Base-by-base conservation (phyloP, 768 basidiomycete genomes). In the Cyathus striatus region DNA sequence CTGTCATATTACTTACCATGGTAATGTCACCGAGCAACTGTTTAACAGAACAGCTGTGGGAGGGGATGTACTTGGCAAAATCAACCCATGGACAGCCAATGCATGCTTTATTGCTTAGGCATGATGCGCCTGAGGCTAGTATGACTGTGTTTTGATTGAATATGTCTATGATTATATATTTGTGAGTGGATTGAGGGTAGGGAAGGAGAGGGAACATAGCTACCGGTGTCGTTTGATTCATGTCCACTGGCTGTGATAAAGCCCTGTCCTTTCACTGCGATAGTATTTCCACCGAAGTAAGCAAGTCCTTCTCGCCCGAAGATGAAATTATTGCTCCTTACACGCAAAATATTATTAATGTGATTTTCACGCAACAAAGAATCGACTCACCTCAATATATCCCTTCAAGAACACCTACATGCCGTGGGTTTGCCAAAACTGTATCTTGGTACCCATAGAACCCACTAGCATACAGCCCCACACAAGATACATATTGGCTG, bases 401-500 rank as follows among this genome's bases (percentile, higher is more conserved):
- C 64, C 64, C 44, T 58, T 61, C 40, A 71, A 52, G 49, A 68
- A 77, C 0, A 77, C 73, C 40, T 78, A 75, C 2, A 68, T 69
- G 6, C 76, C 76, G 35, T 62, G 46, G n/a, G 41, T 74, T 69
- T 5, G 71, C 68, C 23, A 63, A 64, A 14, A 76, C 48, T 0
- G 73, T 76, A 37, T 76, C 76, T 50, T 78, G 71, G 45, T 67
- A 69, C 12, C 73, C 73, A 45, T 60, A 66, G 47, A 75, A 69
- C 12, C 64, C 64, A 46, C 72, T 73, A 1, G 62, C 72, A 43
- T 75, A 73, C 12, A 73, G 50, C 1, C 73, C 72, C 2, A 66
- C 66, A 7, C 63, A 60, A 34, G 55, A 69, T 12, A 74, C 75
- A 39, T 75, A 74, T 41, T 75, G 70, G 51, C 72, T 73, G 45